Conservation (phyloP, 2,329 filamentous ascomycete species). For the Zasmidium cellare region DNA sequence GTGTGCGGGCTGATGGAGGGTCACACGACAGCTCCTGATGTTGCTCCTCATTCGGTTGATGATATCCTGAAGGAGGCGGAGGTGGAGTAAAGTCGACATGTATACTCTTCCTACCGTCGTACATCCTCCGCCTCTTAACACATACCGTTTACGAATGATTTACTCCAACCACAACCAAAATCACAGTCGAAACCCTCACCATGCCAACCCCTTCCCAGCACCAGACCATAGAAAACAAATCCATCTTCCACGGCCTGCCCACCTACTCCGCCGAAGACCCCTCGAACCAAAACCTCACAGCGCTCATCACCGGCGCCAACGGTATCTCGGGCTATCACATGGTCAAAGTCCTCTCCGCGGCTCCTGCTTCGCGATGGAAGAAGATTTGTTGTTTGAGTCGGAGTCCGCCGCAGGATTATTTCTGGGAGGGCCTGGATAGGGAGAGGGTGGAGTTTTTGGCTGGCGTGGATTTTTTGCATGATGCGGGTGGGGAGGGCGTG, state of each 20-base stretch:
- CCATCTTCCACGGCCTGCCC: constrained; percentile 52
- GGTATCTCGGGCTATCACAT: constrained; percentile 54
- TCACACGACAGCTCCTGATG: neutral
- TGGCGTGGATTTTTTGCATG: constrained; percentile 35
- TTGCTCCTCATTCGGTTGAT: neutral
- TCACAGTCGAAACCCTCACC: too few species aligned
- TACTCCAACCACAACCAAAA: too few species aligned
- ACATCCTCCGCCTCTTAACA: too few species aligned
- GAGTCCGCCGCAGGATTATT: constrained; percentile 39
- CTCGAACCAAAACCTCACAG: constrained; percentile 44
- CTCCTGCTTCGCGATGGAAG: constrained; percentile 45
- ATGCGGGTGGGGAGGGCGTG: constrained; percentile 34
- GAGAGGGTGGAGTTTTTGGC: constrained; percentile 22
- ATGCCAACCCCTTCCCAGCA: neutral
- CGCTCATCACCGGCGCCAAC: constrained; percentile 53
- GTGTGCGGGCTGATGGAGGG: neutral
- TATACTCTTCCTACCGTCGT: neutral
- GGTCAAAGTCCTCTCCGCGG: constrained; percentile 46
- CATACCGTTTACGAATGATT: too few species aligned
- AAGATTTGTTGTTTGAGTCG: constrained; percentile 52
- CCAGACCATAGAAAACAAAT: constrained; percentile 18
- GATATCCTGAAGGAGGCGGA: neutral
- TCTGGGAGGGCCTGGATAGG: constrained; percentile 16
- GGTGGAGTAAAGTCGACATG: neutral
- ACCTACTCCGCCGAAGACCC: constrained; percentile 35